phyloP scores from a whole-genome alignment of 306 rosid genomes.

The Rosa multiflora region DNA sequence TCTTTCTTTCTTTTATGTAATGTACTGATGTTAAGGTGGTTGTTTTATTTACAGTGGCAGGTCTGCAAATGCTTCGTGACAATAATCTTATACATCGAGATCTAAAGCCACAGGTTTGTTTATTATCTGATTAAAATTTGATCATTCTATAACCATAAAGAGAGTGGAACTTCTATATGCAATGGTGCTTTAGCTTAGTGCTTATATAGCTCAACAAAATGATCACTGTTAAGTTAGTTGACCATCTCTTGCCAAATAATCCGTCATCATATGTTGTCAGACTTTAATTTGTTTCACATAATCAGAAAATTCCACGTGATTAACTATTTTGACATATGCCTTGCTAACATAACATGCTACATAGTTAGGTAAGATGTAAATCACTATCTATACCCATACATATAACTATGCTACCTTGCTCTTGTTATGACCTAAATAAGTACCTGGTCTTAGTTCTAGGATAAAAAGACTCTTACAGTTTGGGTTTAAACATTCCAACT shows the following conservation, averaged over 20 bases:
- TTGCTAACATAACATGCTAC: slow-evolving; percentile 5
- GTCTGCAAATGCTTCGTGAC: slow-evolving; percentile 89
- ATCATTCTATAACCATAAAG: neutral
- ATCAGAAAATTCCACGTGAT: neutral
- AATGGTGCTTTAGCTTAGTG: slow-evolving; percentile 11
- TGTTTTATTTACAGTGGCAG: slow-evolving; percentile 71
- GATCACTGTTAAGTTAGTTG: neutral
- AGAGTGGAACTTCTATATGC: slow-evolving; percentile 1
- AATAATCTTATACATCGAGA: slow-evolving; percentile 93
- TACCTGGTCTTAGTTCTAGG: neutral
- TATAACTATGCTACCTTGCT: neutral
- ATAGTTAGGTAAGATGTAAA: neutral
- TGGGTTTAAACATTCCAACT: neutral
- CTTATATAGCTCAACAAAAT: neutral
- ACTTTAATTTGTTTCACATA: neutral
- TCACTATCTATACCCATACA: neutral
- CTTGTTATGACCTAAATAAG: neutral
- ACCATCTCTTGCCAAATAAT: neutral
- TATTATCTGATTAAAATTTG: slow-evolving; percentile 13
- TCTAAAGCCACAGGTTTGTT: slow-evolving; percentile 90
- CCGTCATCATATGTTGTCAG: neutral
- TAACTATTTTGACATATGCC: neutral
- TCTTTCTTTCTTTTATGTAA: neutral
- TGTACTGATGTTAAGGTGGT: slow-evolving; percentile 21
- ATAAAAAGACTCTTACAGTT: neutral